Percentiles rank a stretch among this genome's conserved stretches.
Conservation (phyloP, 768 basidiomycete genomes). For the Tylopilus rubrobrunneus region DNA sequence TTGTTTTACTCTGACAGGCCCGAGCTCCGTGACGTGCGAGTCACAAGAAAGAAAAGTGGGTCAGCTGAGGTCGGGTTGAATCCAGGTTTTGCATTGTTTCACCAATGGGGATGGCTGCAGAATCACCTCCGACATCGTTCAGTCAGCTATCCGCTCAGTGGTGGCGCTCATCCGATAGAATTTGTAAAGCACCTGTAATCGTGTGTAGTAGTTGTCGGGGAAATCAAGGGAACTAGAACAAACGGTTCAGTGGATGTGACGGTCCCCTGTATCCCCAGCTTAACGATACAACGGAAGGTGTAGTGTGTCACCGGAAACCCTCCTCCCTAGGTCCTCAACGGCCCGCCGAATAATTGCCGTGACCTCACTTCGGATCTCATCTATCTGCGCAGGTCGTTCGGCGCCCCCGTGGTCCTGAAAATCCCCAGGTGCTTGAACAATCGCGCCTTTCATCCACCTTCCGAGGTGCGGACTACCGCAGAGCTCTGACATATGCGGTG, state of each 20-base stretch:
- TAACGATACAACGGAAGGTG: conserved; percentile 1
- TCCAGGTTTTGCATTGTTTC: neutral
- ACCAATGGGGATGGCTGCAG: neutral
- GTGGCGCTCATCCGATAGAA: neutral
- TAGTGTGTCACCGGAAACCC: conserved; percentile 41
- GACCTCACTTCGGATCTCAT: conserved; percentile 47
- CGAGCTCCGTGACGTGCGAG: neutral
- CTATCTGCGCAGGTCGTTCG: conserved; percentile 26
- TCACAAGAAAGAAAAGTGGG: neutral
- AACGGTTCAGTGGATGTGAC: neutral
- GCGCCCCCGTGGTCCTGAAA: conserved; percentile 2
- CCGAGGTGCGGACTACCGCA: neutral
- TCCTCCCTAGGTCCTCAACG: conserved; percentile 52
- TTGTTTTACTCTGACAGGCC: neutral
- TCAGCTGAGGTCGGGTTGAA: neutral
- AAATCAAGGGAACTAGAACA: neutral
- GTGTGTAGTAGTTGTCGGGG: neutral
- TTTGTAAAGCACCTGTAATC: neutral
- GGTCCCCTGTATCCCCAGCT: neutral
- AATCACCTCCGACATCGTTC: neutral
- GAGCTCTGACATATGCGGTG: neutral
- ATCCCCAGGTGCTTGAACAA: conserved; percentile 4
- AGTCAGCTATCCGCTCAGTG: neutral
- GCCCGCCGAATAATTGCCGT: conserved; percentile 49
- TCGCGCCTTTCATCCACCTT: conserved; percentile 15